Evolutionary conservation across 2,329 filamentous ascomycete species (phyloP).

Genomic region (Sporothrix sp.): DNA sequence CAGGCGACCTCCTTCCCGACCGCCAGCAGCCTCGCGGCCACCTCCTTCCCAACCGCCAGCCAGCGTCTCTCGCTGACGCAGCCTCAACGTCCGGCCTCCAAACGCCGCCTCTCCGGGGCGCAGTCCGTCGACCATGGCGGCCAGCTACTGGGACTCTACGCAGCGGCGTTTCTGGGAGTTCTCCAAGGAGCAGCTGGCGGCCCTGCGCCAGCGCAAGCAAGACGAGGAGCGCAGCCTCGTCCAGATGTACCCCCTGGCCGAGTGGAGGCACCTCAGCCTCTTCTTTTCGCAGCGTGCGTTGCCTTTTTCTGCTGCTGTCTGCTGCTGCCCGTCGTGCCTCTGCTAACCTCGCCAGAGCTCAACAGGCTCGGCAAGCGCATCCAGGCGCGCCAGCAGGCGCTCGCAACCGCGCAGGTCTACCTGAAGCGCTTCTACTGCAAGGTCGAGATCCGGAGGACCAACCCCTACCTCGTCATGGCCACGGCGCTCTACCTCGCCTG

Average conservation of each 20-base stretch:
- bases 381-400: constrained; percentile 76
- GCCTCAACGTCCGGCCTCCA: no score
- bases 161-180: constrained; percentile 89
- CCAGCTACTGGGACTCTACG: constrained; percentile 94
- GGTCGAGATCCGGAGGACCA: constrained; percentile 84
- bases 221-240: constrained; percentile 65
- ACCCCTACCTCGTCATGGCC: constrained; percentile 86
- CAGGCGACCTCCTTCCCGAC: background rate
- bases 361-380: constrained; percentile 76
- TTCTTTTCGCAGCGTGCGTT: constrained; percentile 80
- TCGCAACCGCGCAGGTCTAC: constrained; percentile 92
- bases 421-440: constrained; percentile 87
- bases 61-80: no score
- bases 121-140: constrained; percentile 56
- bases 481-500: constrained; percentile 91
- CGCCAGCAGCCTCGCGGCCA: no score
- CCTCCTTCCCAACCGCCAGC: no score
- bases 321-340: background rate
- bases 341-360: constrained; percentile 48
- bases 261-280: constrained; percentile 72
- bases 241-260: constrained; percentile 72
- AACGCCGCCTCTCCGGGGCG: background rate
- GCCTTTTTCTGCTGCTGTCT: background rate
- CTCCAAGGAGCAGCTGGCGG: constrained; percentile 66
- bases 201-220: constrained; percentile 66